Percentiles rank a stretch among this genome's conserved stretches.
Conservation (phyloP, 805 yeast genomes). For the Pichia cephalocereana region DNA sequence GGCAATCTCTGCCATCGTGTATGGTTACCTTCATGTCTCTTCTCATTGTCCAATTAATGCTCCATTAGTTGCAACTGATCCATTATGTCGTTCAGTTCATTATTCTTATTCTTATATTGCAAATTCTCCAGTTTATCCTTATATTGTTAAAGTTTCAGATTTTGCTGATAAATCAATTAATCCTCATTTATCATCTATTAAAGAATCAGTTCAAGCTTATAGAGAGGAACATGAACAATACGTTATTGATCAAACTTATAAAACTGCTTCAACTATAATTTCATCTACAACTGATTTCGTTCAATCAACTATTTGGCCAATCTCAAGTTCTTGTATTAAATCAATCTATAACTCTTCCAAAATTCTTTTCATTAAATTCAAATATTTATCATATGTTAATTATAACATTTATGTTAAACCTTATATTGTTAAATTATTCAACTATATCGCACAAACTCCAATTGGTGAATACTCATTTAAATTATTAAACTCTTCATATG, state of each 20-base stretch:
- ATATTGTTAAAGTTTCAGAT: background rate
- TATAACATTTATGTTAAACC: conserved; percentile 21
- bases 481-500: conserved; percentile 10
- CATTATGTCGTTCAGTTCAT: background rate
- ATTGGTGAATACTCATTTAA: conserved; percentile 15
- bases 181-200: background rate
- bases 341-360: conserved; percentile 4
- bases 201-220: background rate
- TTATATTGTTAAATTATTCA: conserved; percentile 5
- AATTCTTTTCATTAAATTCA: conserved; percentile 6
- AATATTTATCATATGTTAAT: conserved; percentile 9
- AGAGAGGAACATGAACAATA: conserved; percentile 5
- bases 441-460: conserved; percentile 11
- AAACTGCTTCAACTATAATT: background rate
- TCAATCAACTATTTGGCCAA: conserved; percentile 13
- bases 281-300: background rate
- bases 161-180: background rate
- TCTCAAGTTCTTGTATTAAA: background rate
- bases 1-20: background rate
- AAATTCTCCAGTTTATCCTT: conserved; percentile 3
- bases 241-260: conserved; percentile 1
- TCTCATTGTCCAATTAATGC: background rate
- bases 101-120: background rate
- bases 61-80: background rate
- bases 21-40: background rate